phyloP scores from a whole-genome alignment of 306 rosid species.

The Rosa rugosa region DNA sequence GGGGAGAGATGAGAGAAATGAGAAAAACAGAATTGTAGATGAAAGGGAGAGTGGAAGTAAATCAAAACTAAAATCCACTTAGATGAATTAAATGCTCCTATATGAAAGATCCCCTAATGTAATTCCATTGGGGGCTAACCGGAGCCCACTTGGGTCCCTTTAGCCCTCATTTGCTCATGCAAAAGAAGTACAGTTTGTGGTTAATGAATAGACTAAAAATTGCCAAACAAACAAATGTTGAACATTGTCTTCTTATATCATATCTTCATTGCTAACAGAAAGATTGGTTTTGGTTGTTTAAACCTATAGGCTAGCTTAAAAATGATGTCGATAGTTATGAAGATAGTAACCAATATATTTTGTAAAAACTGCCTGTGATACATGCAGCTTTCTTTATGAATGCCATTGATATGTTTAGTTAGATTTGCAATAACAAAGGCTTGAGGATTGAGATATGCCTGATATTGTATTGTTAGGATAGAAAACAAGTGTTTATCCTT shows the following conservation, averaged over 20 bases:
- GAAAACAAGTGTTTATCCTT: background rate
- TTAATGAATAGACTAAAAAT: background rate
- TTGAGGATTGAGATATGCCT: constrained; percentile 8
- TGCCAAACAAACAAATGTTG: background rate
- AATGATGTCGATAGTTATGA: background rate
- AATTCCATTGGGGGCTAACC: background rate
- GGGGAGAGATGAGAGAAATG: background rate
- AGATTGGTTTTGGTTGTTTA: background rate
- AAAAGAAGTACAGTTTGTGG: background rate
- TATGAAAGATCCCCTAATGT: background rate
- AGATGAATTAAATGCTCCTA: background rate
- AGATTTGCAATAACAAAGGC: background rate
- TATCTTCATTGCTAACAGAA: background rate
- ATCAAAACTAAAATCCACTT: background rate
- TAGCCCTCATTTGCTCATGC: background rate
- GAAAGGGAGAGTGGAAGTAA: background rate
- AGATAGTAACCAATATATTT: background rate
- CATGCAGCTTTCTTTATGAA: background rate
- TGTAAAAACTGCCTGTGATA: background rate
- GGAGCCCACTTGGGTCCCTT: background rate
- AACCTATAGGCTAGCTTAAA: background rate
- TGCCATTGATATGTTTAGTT: background rate
- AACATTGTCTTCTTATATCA: background rate
- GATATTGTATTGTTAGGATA: constrained; percentile 5
- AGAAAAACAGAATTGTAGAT: background rate